These are phyloP conservation scores for Gracilaria domingensis DNA, from an alignment of 23 red algal species.

Conservation along the genomic window DNA sequence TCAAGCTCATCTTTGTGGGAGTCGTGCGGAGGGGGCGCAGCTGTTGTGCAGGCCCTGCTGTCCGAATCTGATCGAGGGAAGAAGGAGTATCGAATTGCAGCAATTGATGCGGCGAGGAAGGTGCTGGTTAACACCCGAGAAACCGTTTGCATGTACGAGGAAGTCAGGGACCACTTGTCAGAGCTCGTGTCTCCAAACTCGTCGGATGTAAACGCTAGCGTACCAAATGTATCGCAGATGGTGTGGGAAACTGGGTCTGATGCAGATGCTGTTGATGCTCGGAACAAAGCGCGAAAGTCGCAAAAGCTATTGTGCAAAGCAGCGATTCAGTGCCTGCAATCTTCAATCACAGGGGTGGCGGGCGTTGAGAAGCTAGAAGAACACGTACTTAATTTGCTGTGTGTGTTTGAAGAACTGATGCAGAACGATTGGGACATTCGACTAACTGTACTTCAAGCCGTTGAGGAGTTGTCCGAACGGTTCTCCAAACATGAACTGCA, in stretches of 20 bases:
- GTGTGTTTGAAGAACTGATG: conserved; percentile 36
- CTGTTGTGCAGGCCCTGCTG: conserved; percentile 40
- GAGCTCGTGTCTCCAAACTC: background rate
- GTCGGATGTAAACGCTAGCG: background rate
- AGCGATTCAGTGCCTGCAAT: conserved; percentile 40
- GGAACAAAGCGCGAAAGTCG: conserved; percentile 61
- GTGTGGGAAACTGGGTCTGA: conserved; percentile 75
- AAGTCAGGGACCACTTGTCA: conserved; percentile 30
- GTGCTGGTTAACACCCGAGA: conserved; percentile 37
- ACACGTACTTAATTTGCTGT: conserved; percentile 32
- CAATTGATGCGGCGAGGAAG: conserved; percentile 42
- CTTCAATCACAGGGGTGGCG: background rate
- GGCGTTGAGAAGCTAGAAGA: conserved; percentile 11
- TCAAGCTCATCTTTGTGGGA: conserved; percentile 30
- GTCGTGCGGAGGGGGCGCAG: conserved; percentile 12
- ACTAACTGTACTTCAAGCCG: conserved; percentile 15
- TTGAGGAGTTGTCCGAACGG: conserved; percentile 15
- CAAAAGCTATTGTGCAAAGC: conserved; percentile 37
- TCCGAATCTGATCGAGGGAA: conserved; percentile 47
- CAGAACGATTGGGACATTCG: conserved; percentile 62
- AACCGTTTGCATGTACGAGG: conserved; percentile 22
- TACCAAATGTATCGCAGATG: conserved; percentile 19
- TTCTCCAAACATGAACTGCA: conserved; percentile 2
- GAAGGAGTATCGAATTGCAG: conserved; percentile 66
- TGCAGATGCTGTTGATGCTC: conserved; percentile 61